phyloP scores from a whole-genome alignment of 2,329 filamentous ascomycete genomes.

The Pseudocercospora macadamiae region DNA sequence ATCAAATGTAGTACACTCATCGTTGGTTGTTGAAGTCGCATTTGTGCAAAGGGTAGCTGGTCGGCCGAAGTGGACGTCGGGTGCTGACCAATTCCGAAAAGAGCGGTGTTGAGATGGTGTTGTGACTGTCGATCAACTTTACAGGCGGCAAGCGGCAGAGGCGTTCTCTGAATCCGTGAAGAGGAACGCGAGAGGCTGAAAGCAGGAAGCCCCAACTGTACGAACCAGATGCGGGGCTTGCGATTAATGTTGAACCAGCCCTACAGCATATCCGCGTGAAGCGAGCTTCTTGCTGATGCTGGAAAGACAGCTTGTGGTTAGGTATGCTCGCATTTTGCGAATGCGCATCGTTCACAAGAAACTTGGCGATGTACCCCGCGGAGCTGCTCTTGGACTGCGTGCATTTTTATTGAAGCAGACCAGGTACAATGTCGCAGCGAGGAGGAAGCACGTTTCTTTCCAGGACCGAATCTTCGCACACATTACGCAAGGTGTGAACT shows the following conservation, averaged over 20 bases:
- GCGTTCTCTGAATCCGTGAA: neutral
- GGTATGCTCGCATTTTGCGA: neutral
- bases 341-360: neutral
- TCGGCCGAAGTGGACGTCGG: neutral
- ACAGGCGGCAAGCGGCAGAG: neutral
- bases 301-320: neutral
- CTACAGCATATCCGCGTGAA: neutral
- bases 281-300: neutral
- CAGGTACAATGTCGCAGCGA: neutral
- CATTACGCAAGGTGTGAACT: neutral
- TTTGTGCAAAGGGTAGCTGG: neutral
- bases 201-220: neutral
- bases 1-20: neutral
- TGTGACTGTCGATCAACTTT: neutral
- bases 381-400: neutral
- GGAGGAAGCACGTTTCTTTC: neutral
- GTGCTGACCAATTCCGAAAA: conserved; percentile 1
- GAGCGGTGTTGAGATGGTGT: neutral
- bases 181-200: neutral
- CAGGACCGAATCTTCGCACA: neutral
- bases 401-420: no score
- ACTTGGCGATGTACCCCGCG: neutral
- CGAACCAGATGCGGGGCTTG: neutral
- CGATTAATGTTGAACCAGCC: neutral
- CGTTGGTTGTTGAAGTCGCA: neutral